Evolutionary conservation across 805 yeast genomes (phyloP), one percentile per base, ranked within the genome.

Genomic region (Metschnikowia picachoensis): DNA sequence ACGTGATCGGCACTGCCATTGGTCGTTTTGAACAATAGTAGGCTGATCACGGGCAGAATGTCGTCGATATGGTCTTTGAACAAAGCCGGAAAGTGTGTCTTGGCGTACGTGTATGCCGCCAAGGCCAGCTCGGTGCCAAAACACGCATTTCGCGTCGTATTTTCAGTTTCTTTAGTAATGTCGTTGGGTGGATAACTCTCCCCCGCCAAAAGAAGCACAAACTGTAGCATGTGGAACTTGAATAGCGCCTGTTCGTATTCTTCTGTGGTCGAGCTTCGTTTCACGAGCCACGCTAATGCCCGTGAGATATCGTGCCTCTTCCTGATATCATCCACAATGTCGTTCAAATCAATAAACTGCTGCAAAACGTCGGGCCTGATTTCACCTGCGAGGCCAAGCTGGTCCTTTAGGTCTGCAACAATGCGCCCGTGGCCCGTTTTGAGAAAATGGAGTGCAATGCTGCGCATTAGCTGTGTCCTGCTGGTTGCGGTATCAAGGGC

Each of bases 181-280:
- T 43, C 34, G 3, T 28, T 17, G 1, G 47, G 31, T 17, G 8
- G 29, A 9, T 14, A 10, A 17, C 32, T 29, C 12, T 15, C 16
- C 12, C 31, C 38, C 11, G 48, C 27, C 13, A 71, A 55, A 8
- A 68, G 56, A 16, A 69, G 53, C 4, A 61, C 58, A 43, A 65
- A 70, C 49, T 71, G 72, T 13, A 71, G 60, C 57, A 68, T 59
- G 53, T 70, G 74, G 50, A 70, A 66, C 50, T 70, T 70, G 58
- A 72, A 67, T 55, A 67, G 71, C n/a, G 66, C 59, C 43, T 58
- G 60, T 15, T 57, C 47, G 43, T 44, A 48, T n/a, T 45, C 16
- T 3, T 30, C 30, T n/a, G 39, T 48, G 12, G 44, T 35, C 20
- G 41, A 40, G 12, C 50, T 56, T 38, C 58, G 58, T 10, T 48